Evolutionary conservation across 768 basidiomycete species (phyloP).

Genomic region (Leucocoprinus sp.): DNA sequence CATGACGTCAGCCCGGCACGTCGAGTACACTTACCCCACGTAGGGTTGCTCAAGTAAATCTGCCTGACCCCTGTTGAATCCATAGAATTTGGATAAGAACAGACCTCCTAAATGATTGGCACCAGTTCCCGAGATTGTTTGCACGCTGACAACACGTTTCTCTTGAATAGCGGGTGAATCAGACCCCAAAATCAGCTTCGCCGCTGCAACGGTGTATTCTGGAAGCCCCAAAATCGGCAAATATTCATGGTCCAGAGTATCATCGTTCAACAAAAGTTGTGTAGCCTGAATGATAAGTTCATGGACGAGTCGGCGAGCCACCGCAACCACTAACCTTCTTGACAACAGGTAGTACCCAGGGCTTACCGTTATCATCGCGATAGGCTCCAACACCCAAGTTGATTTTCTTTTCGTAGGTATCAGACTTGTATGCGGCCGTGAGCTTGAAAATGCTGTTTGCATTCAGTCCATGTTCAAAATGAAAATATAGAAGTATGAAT

Average conservation of each 20-base stretch:
- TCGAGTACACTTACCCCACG: conserved; percentile 65
- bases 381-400: conserved; percentile 94
- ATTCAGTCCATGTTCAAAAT: background rate
- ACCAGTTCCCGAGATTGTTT: conserved; percentile 94
- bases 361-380: conserved; percentile 78
- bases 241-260: conserved; percentile 83
- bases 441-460: conserved; percentile 76
- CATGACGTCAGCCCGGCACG: conserved; percentile 9
- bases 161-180: conserved; percentile 65
- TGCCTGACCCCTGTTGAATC: conserved; percentile 57
- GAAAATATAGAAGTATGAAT: background rate
- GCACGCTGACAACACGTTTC: conserved; percentile 67
- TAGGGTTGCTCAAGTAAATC: conserved; percentile 85
- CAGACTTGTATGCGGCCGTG: conserved; percentile 82
- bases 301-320: background rate
- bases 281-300: conserved; percentile 50
- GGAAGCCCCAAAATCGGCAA: conserved; percentile 85
- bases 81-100: conserved; percentile 80
- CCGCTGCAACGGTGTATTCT: conserved; percentile 75
- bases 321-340: conserved; percentile 55
- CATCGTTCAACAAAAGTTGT: conserved; percentile 56
- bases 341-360: conserved; percentile 89
- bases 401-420: conserved; percentile 68
- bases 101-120: conserved; percentile 90
- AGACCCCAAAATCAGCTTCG: conserved; percentile 72